Base-by-base conservation (phyloP, 805 yeast species). In the Teunomyces barrocoloradensis region DNA sequence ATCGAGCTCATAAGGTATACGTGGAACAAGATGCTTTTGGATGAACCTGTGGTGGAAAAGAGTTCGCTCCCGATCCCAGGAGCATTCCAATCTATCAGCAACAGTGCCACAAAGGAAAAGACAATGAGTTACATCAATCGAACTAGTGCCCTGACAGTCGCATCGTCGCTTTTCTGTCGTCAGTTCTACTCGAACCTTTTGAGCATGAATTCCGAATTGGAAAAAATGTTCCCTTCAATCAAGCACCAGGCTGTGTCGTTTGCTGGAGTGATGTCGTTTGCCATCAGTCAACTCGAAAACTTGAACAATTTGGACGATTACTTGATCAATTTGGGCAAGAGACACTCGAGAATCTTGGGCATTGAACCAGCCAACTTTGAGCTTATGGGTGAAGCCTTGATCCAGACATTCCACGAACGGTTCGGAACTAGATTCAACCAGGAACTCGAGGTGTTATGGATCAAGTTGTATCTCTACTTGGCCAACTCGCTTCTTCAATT, bases 171-270 rank as follows among this genome's bases (percentile, higher is more conserved):
- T 27, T 88, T 88, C 61, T 86, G 92, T 58, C 75, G 83, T 45
- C 95, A 88, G 61, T 79, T 88, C 59, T 88, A 87, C 65, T 78
- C 82, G 44, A 88, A 87, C 58, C 65, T 88, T 44, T 68, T 87
- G 33, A 63, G 79, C 0, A 78, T 80, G 77, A 80, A 78, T 53
- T 82, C 88, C 0, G 69, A 68, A 11, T 70, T 89, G 51, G 89
- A 84, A 54, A 73, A 69, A 34, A 60, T 82, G 59, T 87, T 85
- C 61, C 95, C 96, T 0, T 80, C 87, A 5, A 80, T 87, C 53
- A 78, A 78, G 52, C 90, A 86, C 60, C 96, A 89, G 66, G 89
- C 94, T 1, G 79, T 81, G 12, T 79, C 91, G 6, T 84, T 88
- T 69, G 89, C 92, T 0, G 90, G 91, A 4, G 88, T 88, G 15